Evolutionary conservation across 305 asterid genomes (phyloP).

Genomic region (Solanum hybrid): DNA sequence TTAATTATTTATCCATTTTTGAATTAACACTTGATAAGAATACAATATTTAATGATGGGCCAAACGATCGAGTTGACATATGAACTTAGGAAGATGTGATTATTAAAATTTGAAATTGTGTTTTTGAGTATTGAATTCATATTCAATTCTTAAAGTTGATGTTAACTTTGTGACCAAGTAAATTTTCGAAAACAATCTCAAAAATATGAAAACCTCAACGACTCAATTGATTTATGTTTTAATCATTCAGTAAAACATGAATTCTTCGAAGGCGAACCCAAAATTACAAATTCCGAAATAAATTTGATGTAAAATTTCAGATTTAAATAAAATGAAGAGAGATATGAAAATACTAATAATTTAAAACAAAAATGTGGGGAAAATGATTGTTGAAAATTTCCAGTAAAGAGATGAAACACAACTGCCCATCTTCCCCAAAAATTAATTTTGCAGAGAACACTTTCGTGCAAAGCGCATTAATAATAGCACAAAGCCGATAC

Average conservation of each 20-base stretch:
- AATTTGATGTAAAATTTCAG: neutral
- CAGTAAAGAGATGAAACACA: constrained; percentile 15
- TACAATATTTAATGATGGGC: no score
- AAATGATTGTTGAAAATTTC: constrained; percentile 29
- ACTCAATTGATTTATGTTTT: no score
- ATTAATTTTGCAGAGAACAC: constrained; percentile 23
- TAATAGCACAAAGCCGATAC: constrained; percentile 19
- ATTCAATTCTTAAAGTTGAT: no score
- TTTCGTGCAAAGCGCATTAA: constrained; percentile 23
- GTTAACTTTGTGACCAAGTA: neutral
- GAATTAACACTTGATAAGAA: no score
- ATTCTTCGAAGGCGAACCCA: neutral
- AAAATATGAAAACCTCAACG: no score
- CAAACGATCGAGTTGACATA: no score
- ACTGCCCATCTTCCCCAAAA: constrained; percentile 29
- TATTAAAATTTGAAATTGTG: neutral
- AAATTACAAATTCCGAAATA: neutral
- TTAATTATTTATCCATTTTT: no score
- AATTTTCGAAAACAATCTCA: neutral
- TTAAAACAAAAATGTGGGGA: constrained; percentile 4
- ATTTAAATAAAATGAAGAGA: neutral
- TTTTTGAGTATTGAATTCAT: neutral
- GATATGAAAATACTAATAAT: neutral
- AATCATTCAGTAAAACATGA: neutral
- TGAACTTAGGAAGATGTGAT: neutral